phyloP scores from a whole-genome alignment of 192 early-diverging fungal genomes.

The Podila minutissima region DNA sequence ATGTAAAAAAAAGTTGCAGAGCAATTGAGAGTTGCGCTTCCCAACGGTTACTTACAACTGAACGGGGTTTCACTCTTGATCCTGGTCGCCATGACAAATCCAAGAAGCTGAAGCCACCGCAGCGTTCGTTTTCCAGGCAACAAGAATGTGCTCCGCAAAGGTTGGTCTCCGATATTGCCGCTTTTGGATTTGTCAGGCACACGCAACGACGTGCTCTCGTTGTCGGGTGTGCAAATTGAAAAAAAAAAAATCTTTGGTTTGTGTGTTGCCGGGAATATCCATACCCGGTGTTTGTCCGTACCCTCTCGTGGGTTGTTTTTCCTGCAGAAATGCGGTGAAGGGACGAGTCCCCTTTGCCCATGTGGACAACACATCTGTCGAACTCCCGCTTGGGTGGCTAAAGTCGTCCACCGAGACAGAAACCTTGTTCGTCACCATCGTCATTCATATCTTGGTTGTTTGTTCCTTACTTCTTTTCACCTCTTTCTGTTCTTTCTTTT shows the following conservation, averaged over 20 bases:
- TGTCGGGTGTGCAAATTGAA: background rate
- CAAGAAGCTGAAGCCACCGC: too few relatives aligned
- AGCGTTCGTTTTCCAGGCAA: too few relatives aligned
- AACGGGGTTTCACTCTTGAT: too few relatives aligned
- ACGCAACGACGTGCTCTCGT: background rate
- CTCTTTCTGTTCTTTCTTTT: background rate
- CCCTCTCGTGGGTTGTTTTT: background rate
- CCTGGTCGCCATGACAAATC: too few relatives aligned
- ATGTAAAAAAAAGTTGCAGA: too few relatives aligned
- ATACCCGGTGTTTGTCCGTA: background rate
- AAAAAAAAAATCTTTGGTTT: background rate
- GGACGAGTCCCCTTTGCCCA: too few relatives aligned
- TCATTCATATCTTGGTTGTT: slow-evolving; percentile 6
- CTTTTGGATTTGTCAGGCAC: background rate
- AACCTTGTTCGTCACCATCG: background rate
- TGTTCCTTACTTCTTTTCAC: background rate
- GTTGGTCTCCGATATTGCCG: background rate
- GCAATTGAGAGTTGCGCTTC: too few relatives aligned
- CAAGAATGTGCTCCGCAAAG: too few relatives aligned
- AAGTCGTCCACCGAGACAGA: too few relatives aligned
- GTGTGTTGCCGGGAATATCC: slow-evolving; percentile 1
- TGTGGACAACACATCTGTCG: background rate
- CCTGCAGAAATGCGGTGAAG: background rate
- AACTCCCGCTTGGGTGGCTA: slow-evolving; percentile 2
- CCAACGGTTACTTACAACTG: too few relatives aligned